Conservation (phyloP, 129 eudicot species). For the Flaveria linearis region DNA sequence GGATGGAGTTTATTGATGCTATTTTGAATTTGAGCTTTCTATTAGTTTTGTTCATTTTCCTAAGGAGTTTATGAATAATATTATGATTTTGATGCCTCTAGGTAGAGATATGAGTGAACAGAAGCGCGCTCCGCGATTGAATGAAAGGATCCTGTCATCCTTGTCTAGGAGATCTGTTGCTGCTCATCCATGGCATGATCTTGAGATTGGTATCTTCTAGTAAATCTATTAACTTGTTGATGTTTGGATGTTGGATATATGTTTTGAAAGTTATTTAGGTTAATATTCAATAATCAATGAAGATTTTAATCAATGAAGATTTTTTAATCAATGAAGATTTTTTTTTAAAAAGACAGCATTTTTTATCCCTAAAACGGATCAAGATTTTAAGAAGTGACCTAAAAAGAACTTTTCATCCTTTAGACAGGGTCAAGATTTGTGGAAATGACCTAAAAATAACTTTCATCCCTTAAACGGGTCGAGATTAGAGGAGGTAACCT, state of each 20-base stretch:
- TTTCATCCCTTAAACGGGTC: no score
- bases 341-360: background rate
- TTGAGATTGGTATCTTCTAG: slow-evolving; percentile 43
- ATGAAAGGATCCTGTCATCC: slow-evolving; percentile 55
- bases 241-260: background rate
- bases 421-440: no score
- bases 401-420: no score
- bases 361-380: no score
- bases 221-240: background rate
- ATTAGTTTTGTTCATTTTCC: background rate
- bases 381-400: no score
- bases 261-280: background rate
- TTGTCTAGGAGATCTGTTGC: slow-evolving; percentile 53
- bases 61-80: background rate
- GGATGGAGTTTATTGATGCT: no score
- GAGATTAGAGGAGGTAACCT: no score
- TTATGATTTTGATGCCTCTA: background rate
- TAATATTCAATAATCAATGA: background rate
- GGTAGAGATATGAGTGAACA: slow-evolving; percentile 42
- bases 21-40: no score
- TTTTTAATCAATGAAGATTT: background rate
- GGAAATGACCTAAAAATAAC: no score
- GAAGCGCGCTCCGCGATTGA: slow-evolving; percentile 44
- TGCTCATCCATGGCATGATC: slow-evolving; percentile 67
- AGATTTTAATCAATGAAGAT: background rate